Evolutionary conservation across 2,329 filamentous ascomycete species (phyloP).

Genomic region (Trichophyton mentagrophytes): DNA sequence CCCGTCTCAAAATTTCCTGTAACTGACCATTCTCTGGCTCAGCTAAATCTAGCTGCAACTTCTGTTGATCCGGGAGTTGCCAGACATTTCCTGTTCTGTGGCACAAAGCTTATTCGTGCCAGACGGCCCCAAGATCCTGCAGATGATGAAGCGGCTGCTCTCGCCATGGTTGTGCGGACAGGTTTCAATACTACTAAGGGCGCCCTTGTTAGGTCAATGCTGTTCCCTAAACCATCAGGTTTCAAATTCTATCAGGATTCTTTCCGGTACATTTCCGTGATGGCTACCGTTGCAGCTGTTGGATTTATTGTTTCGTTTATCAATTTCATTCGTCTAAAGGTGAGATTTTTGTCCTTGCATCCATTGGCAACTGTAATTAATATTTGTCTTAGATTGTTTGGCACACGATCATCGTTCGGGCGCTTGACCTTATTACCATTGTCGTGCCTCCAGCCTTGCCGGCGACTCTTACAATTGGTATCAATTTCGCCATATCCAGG

Average conservation of each 20-base stretch:
- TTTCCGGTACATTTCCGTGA: constrained; percentile 94
- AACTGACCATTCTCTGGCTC: constrained; percentile 62
- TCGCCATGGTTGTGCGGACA: constrained; percentile 84
- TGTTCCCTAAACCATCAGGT: constrained; percentile 93
- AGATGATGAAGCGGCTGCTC: constrained; percentile 75
- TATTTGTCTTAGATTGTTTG: constrained; percentile 48
- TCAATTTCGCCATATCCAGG: constrained; percentile 79
- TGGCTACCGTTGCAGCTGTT: constrained; percentile 71
- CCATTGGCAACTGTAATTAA: not conserved
- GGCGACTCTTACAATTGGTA: constrained; percentile 89
- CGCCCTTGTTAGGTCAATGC: constrained; percentile 87
- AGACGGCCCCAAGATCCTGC: constrained; percentile 74
- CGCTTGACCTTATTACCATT: constrained; percentile 91
- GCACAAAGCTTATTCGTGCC: constrained; percentile 88
- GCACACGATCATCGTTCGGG: constrained; percentile 83
- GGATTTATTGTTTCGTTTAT: constrained; percentile 85
- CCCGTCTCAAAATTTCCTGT: constrained; percentile 87
- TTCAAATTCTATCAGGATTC: constrained; percentile 99
- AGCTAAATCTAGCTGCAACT: constrained; percentile 65
- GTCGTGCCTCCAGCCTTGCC: constrained; percentile 91
- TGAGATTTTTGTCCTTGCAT: constrained; percentile 15
- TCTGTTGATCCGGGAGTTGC: constrained; percentile 73
- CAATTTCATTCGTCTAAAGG: constrained; percentile 75
- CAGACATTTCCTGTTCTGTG: constrained; percentile 82
- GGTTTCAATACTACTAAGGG: constrained; percentile 98